Conservation (phyloP, 768 basidiomycete species). For the Collybiopsis confluens region DNA sequence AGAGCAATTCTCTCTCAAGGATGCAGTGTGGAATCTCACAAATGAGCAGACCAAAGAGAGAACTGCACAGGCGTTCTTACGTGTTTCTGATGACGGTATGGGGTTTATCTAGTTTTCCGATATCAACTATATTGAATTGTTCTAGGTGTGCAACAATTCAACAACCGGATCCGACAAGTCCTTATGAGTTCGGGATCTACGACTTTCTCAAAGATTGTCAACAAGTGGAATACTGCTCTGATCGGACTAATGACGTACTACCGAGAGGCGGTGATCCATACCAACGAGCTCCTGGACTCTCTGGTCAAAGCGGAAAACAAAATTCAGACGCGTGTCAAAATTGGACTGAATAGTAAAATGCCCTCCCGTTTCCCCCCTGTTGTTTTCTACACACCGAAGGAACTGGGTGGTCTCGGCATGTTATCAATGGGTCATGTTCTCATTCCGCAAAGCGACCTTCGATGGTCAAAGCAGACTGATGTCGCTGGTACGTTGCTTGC, state of each 20-base stretch:
- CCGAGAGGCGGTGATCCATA: constrained; percentile 96
- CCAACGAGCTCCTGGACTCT: constrained; percentile 91
- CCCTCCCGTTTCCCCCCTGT: constrained; percentile 98
- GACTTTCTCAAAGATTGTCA: constrained; percentile 98
- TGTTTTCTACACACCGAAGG: constrained; percentile 96
- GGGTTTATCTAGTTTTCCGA: no score
- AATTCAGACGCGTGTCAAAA: constrained; percentile 99
- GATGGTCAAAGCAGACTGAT: constrained; percentile 99
- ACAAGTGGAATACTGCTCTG: constrained; percentile 95
- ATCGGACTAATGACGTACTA: constrained; percentile 98
- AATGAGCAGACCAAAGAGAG: constrained; percentile 98
- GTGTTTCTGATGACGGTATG: constrained; percentile 90
- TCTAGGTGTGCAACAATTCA: constrained; percentile 89
- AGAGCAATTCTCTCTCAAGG: constrained; percentile 95
- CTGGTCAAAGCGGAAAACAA: constrained; percentile 99
- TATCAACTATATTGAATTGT: constrained; percentile 7
- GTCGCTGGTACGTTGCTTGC: constrained; percentile 58
- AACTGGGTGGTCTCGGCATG: constrained; percentile 98
- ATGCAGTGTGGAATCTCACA: constrained; percentile 94
- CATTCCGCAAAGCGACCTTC: constrained; percentile 94
- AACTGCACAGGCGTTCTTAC: constrained; percentile 95
- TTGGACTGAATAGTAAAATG: constrained; percentile 99
- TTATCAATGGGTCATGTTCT: constrained; percentile 99
- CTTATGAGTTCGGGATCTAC: constrained; percentile 98
- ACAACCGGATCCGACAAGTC: constrained; percentile 94